Conservation (phyloP, 2,329 filamentous ascomycete species). For the Nigrospora oryzae region DNA sequence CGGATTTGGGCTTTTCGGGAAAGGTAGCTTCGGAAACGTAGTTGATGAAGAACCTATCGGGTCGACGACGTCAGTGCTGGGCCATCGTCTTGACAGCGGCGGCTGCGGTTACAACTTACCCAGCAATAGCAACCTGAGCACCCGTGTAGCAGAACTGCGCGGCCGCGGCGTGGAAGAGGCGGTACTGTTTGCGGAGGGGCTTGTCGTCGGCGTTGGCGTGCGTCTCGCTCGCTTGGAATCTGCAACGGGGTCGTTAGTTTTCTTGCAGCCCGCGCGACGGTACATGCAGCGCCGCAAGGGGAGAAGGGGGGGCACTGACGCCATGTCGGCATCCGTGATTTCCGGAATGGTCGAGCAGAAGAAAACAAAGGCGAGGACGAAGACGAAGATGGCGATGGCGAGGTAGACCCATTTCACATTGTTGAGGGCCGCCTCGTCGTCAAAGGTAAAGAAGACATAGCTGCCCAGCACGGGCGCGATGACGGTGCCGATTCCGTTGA, state of each 20-base stretch:
- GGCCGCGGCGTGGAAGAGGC: slow-evolving; percentile 66
- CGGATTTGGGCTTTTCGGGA: slow-evolving; percentile 23
- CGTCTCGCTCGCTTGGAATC: slow-evolving; percentile 44
- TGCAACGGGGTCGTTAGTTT: not conserved
- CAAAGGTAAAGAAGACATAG: slow-evolving; percentile 63
- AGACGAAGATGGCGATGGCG: slow-evolving; percentile 64
- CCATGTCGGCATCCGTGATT: slow-evolving; percentile 61
- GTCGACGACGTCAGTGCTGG: slow-evolving; percentile 14
- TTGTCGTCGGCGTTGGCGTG: slow-evolving; percentile 47
- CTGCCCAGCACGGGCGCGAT: slow-evolving; percentile 66
- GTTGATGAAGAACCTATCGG: slow-evolving; percentile 58
- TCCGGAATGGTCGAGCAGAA: slow-evolving; percentile 62
- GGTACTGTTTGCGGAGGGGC: slow-evolving; percentile 63
- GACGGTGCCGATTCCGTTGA: slow-evolving; percentile 69
- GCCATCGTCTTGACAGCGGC: not conserved
- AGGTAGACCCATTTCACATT: slow-evolving; percentile 74
- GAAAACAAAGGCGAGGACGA: slow-evolving; percentile 56
- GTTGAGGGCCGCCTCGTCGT: slow-evolving; percentile 45
- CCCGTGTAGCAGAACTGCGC: slow-evolving; percentile 76
- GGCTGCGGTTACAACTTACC: slow-evolving; percentile 36
- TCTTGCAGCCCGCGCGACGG: not conserved
- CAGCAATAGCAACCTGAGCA: slow-evolving; percentile 57
- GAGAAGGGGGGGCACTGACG: slow-evolving; percentile 6
- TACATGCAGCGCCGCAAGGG: too few relatives aligned
- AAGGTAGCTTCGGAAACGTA: slow-evolving; percentile 53